Conservation (phyloP, 768 basidiomycete genomes). For the Galerina sulciceps region DNA sequence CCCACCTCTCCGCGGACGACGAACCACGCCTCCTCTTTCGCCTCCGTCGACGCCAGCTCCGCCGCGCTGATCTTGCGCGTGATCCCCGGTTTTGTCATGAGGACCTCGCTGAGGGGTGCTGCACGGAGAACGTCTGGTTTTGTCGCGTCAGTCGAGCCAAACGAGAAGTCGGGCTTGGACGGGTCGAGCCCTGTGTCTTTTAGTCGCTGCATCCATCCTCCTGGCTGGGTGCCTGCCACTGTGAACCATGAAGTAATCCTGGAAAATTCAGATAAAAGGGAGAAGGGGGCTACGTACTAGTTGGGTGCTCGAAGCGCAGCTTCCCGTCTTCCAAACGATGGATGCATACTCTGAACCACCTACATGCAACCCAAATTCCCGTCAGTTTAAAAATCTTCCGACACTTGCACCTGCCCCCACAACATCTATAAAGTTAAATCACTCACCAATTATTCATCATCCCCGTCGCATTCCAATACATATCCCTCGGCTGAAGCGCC, state of each 20-base stretch:
- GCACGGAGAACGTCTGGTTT: not conserved
- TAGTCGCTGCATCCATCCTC: conserved; percentile 69
- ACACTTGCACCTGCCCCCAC: not conserved
- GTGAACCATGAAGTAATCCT: not conserved
- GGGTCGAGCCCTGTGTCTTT: conserved; percentile 50
- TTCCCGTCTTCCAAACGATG: conserved; percentile 34
- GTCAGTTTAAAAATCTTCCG: not conserved
- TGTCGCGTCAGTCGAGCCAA: not conserved
- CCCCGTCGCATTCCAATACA: conserved; percentile 63
- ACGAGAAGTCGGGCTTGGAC: conserved; percentile 41
- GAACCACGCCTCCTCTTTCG: conserved; percentile 48
- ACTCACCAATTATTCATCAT: conserved; percentile 68
- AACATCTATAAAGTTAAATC: not conserved
- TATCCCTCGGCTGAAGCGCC: conserved; percentile 53
- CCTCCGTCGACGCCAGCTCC: conserved; percentile 44
- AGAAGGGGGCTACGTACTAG: conserved; percentile 27
- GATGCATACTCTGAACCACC: conserved; percentile 63
- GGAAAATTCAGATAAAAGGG: not conserved
- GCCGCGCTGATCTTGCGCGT: conserved; percentile 45
- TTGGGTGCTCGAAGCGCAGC: conserved; percentile 63
- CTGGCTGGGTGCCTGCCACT: conserved; percentile 46
- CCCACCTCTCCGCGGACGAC: conserved; percentile 51
- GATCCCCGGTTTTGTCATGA: conserved; percentile 51
- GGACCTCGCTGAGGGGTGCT: conserved; percentile 23
- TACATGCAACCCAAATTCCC: conserved; percentile 16